Base-by-base conservation (phyloP, 2,329 filamentous ascomycete species). In the Trematosphaeria pertusa region DNA sequence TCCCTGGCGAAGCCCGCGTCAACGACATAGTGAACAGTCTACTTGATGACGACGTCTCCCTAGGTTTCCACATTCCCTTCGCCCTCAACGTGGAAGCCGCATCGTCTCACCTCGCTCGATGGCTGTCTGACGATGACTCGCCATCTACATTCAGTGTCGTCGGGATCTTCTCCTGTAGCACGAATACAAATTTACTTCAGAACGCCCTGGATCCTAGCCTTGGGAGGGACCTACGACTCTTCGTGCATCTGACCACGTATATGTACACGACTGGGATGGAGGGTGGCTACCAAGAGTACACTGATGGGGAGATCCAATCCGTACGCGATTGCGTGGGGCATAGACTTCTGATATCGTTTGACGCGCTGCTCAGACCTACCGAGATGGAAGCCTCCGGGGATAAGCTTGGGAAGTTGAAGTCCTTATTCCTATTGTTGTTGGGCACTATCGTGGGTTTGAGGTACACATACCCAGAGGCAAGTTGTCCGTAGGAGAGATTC, bases 51-150 rank as follows among this genome's bases (percentile, higher is more conserved):
- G 52, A 58, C 21, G 52, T 58, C 6, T 48, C 48, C 34, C 46
- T 58, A n/a, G 55, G 56, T 37, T 56, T 58, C 18, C 52, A 58
- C 30, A 55, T 58, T 6, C 55, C 55, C 5, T 58, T 55, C 21
- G 55, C 42, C 6, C 46, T 58, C 4, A 58, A 58, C 28, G 49
- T 49, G 1, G 55, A 58, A 21, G 55, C 49, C 6, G 55, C 55
- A 6, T 56, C 55, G 6, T 47, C 55, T 22, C 55, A 55, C 19
- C 49, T 55, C 24, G 47, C 52, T 14, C 44, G 47, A 34, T 58
- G 55, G 54, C 34, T 58, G 10, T 42, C 48, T 7, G 52, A 56
- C 15, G 52, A 56, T 14, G 35, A 46, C 12, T 15, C 36, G 3
- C 31, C 47, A 5, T 41, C 55, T 7, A 48, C 46, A 5, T 56